A percentile compares a stretch with the other conserved stretches of the same genome.
These are phyloP conservation scores for Athelia sp. DNA, from an alignment of 1,284 basidiomycete species.

Conservation along the genomic window DNA sequence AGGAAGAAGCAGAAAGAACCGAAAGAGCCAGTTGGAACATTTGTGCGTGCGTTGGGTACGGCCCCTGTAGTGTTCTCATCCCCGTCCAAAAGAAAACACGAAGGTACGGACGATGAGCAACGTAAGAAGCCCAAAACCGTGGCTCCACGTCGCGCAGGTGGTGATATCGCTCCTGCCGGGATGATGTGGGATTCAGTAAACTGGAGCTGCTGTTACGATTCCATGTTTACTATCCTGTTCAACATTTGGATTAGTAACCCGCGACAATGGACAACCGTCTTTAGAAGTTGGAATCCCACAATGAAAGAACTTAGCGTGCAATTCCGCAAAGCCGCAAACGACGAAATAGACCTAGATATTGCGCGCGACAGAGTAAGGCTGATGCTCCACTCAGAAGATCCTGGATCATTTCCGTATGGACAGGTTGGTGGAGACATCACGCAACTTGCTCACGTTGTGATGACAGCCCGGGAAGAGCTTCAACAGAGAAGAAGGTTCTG, in stretches of 20 bases:
- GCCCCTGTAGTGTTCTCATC: background rate
- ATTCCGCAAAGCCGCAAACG: background rate
- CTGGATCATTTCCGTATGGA: background rate
- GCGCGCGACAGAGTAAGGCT: background rate
- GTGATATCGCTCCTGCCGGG: background rate
- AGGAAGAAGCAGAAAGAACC: background rate
- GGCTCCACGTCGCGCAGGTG: too few species aligned
- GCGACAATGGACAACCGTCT: background rate
- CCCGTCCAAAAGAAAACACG: background rate
- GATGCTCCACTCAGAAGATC: background rate
- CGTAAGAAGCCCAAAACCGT: too few species aligned
- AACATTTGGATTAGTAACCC: background rate
- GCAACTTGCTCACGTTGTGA: background rate
- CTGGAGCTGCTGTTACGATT: background rate
- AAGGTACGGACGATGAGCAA: too few species aligned
- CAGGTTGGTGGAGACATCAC: background rate
- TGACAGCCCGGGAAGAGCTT: too few species aligned
- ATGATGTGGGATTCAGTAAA: background rate
- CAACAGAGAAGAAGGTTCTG: background rate
- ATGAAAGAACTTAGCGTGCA: background rate
- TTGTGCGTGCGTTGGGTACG: background rate
- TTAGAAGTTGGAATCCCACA: background rate
- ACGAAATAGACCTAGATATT: background rate
- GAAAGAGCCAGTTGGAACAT: background rate
- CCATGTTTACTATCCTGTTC: background rate